These are phyloP conservation scores for Tricholoma sp. DNA, from an alignment of 768 basidiomycete species.

Conservation along the genomic window DNA sequence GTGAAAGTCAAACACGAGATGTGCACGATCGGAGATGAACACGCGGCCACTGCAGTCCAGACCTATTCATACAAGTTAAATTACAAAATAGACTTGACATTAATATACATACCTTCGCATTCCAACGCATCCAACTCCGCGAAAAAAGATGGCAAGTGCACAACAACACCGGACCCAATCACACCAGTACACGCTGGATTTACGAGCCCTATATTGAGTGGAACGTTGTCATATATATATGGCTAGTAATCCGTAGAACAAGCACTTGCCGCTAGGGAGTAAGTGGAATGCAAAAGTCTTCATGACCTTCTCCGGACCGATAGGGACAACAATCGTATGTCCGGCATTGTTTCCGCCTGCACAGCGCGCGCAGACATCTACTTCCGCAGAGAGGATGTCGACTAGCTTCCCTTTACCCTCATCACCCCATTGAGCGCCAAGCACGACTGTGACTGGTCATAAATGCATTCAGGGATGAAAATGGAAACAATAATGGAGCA, in stretches of 20 bases:
- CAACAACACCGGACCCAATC: constrained; percentile 94
- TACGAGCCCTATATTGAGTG: constrained; percentile 55
- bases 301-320: constrained; percentile 60
- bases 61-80: constrained; percentile 43
- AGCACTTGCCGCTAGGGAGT: constrained; percentile 72
- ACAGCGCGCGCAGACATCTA: constrained; percentile 91
- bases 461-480: not conserved
- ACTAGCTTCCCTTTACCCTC: constrained; percentile 96
- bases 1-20: constrained; percentile 98
- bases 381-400: constrained; percentile 86
- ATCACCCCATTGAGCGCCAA: constrained; percentile 90
- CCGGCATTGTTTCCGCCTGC: constrained; percentile 99
- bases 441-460: constrained; percentile 58
- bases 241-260: not conserved
- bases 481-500: not conserved
- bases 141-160: constrained; percentile 95
- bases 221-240: too few relatives aligned
- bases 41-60: constrained; percentile 80
- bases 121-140: constrained; percentile 83
- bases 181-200: constrained; percentile 82
- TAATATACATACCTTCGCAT: constrained; percentile 61
- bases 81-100: not conserved
- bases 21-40: constrained; percentile 93
- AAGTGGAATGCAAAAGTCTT: constrained; percentile 95
- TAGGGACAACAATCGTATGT: constrained; percentile 90